These are phyloP conservation scores for Picea abies DNA, from an alignment of 83 land plant species.

Conservation along the genomic window DNA sequence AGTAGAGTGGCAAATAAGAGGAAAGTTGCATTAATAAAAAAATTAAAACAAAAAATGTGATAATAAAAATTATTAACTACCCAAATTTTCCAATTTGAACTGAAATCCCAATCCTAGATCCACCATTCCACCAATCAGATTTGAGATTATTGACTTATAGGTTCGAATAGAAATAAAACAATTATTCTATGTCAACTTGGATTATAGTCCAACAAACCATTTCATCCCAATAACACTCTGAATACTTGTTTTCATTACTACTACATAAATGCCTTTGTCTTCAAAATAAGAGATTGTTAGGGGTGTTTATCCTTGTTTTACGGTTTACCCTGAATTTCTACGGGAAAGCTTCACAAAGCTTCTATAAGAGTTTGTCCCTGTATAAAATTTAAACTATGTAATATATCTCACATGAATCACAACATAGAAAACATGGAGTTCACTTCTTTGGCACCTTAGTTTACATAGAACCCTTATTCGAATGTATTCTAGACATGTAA, in stretches of 20 bases:
- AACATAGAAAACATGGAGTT: no score
- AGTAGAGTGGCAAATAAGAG: not conserved
- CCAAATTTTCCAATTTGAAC: not conserved
- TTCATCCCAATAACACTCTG: not conserved
- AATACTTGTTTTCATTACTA: not conserved
- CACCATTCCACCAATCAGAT: not conserved
- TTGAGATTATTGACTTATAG: not conserved
- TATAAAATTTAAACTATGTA: not conserved
- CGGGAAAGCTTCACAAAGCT: not conserved
- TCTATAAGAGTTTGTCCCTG: not conserved
- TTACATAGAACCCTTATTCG: no score
- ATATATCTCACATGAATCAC: no score
- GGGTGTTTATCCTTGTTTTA: no score
- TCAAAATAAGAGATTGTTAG: no score
- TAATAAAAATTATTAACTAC: not conserved
- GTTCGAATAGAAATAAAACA: no score
- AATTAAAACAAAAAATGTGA: not conserved
- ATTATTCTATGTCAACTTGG: not conserved
- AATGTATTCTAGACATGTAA: no score
- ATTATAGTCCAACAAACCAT: not conserved
- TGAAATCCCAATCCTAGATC: no score
- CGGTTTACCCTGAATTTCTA: not conserved
- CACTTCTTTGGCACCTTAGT: no score
- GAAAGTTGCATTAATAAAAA: not conserved
- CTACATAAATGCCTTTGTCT: not conserved